Percentiles rank a stretch among this genome's conserved stretches.
These are phyloP conservation scores for Fusarium napiforme DNA, from an alignment of 2,329 filamentous ascomycete genomes.

Conservation along the genomic window DNA sequence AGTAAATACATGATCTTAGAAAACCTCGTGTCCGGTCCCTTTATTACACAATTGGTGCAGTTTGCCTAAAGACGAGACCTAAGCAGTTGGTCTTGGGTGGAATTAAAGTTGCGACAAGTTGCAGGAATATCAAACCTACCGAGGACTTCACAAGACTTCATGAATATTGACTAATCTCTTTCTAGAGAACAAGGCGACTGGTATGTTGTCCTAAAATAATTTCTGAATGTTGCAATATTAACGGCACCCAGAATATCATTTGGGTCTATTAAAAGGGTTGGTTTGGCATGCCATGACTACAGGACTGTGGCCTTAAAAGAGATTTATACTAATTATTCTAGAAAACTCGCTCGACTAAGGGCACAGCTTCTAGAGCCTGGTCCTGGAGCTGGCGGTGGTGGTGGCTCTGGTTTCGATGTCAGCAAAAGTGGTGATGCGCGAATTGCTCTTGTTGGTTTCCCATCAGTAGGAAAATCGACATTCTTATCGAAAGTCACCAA, in stretches of 20 bases:
- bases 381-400: conserved; percentile 79
- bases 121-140: neutral
- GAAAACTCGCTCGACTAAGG: conserved; percentile 93
- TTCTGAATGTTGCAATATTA: conserved; percentile 15
- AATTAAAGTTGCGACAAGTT: neutral
- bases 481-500: conserved; percentile 99
- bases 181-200: conserved; percentile 97
- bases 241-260: conserved; percentile 82
- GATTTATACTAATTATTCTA: conserved; percentile 51
- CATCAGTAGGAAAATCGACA: conserved; percentile 97
- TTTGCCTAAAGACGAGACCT: neutral
- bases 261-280: conserved; percentile 96
- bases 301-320: no score
- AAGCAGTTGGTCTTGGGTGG: neutral
- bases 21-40: neutral
- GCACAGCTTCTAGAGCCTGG: conserved; percentile 94
- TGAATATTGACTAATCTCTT: conserved; percentile 10
- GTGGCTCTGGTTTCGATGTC: conserved; percentile 89
- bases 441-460: conserved; percentile 98
- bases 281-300: conserved; percentile 30
- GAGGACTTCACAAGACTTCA: neutral
- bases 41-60: neutral
- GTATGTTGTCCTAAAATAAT: conserved; percentile 63
- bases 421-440: conserved; percentile 96
- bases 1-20: conserved; percentile 45